Percentiles rank a stretch among this genome's conserved stretches.
Conservation (phyloP, 106 monocot genomes). For the Allium cepa region DNA sequence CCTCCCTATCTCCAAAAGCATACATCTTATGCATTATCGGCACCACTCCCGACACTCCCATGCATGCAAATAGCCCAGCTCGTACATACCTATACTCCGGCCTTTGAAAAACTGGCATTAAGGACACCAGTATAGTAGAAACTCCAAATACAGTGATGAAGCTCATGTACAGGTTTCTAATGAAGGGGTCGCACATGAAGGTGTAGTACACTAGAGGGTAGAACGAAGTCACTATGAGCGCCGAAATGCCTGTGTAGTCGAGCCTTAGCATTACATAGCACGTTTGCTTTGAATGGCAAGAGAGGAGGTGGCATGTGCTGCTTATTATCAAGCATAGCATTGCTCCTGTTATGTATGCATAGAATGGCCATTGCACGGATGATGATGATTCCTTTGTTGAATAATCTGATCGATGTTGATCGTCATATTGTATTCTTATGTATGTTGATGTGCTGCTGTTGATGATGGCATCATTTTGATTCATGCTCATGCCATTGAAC, state of each 20-base stretch:
- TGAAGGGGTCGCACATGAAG: conserved; percentile 64
- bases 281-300: conserved; percentile 11
- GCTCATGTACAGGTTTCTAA: conserved; percentile 45
- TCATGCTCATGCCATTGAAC: neutral
- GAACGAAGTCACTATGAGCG: conserved; percentile 75
- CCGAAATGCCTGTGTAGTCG: conserved; percentile 55
- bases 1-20: conserved; percentile 32
- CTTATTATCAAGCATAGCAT: conserved; percentile 63
- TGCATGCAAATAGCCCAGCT: conserved; percentile 47
- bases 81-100: conserved; percentile 32
- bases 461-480: neutral
- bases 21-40: conserved; percentile 67
- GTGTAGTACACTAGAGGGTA: conserved; percentile 73
- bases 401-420: neutral
- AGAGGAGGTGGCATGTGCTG: conserved; percentile 58
- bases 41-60: conserved; percentile 59
- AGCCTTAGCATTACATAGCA: conserved; percentile 43
- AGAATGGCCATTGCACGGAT: conserved; percentile 38
- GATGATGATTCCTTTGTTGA: neutral
- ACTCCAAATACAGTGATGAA: conserved; percentile 61
- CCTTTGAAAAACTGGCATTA: conserved; percentile 43
- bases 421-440: neutral
- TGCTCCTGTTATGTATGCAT: conserved; percentile 35
- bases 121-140: conserved; percentile 27
- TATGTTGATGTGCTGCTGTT: neutral